Conservation (phyloP, 768 basidiomycete species). For the Paxillus rubicundulus region DNA sequence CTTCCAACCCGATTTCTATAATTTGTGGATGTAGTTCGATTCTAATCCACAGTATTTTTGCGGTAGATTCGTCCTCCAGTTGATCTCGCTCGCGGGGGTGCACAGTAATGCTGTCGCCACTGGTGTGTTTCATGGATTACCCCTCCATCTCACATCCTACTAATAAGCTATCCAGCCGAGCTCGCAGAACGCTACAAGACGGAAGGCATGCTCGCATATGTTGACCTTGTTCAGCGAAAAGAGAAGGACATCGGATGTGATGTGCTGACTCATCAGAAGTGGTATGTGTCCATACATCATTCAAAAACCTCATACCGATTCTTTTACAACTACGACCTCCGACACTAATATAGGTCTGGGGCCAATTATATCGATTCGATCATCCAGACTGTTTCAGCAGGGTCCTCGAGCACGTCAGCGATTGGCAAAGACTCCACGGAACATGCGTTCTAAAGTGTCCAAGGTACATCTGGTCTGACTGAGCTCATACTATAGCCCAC, state of each 20-base stretch:
- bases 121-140: slow-evolving; percentile 42
- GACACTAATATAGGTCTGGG: slow-evolving; percentile 60
- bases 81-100: slow-evolving; percentile 87
- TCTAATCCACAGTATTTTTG: slow-evolving; percentile 5
- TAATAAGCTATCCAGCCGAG: slow-evolving; percentile 50
- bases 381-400: slow-evolving; percentile 77
- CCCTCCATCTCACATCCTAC: background rate
- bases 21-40: background rate
- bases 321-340: background rate
- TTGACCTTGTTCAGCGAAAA: slow-evolving; percentile 81
- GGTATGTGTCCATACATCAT: slow-evolving; percentile 42
- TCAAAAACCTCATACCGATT: background rate
- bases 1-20: background rate
- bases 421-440: slow-evolving; percentile 89
- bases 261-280: slow-evolving; percentile 93
- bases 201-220: slow-evolving; percentile 92
- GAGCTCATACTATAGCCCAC: slow-evolving; percentile 2
- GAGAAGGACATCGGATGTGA: slow-evolving; percentile 88
- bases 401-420: slow-evolving; percentile 84
- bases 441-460: slow-evolving; percentile 59
- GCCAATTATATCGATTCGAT: slow-evolving; percentile 90
- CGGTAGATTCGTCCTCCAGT: slow-evolving; percentile 79
- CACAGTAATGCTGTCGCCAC: slow-evolving; percentile 80
- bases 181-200: slow-evolving; percentile 76
- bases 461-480: background rate